Percentiles rank a stretch among this genome's conserved stretches.
Evolutionary conservation across 306 rosid species (phyloP).

Genomic region (Echinosophora koreensis): DNA sequence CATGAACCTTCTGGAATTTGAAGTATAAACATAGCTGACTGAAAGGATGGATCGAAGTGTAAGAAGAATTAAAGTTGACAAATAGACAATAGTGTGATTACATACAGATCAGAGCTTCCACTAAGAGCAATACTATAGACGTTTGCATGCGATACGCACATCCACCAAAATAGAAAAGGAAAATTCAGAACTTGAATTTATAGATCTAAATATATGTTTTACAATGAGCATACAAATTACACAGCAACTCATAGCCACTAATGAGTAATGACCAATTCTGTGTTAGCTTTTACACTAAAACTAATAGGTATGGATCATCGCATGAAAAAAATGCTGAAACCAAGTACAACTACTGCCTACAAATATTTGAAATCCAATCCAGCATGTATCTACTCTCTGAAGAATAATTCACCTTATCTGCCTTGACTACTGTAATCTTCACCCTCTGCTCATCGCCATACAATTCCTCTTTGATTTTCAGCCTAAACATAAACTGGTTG

Average conservation of each 20-base stretch:
- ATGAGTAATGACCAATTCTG: conserved; percentile 15
- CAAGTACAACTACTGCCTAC: conserved; percentile 50
- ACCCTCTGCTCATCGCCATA: conserved; percentile 92
- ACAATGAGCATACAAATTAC: conserved; percentile 15
- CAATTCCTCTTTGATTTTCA: conserved; percentile 87
- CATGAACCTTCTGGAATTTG: conserved; percentile 15
- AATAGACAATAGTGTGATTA: conserved; percentile 6
- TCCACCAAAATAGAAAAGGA: neutral
- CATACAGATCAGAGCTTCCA: neutral
- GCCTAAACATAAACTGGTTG: conserved; percentile 72
- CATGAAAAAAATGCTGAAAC: conserved; percentile 16
- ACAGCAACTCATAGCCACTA: conserved; percentile 8
- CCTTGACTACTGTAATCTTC: conserved; percentile 89
- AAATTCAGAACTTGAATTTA: conserved; percentile 14
- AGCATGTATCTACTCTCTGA: conserved; percentile 77
- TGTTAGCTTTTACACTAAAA: conserved; percentile 30
- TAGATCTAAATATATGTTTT: conserved; percentile 23
- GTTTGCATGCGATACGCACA: neutral
- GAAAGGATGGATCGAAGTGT: conserved; percentile 28
- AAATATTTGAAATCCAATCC: conserved; percentile 65
- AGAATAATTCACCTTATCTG: conserved; percentile 75
- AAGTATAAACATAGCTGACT: conserved; percentile 37
- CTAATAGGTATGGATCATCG: conserved; percentile 14
- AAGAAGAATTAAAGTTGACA: neutral
- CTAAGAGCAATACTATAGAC: neutral